Evolutionary conservation across 1,284 basidiomycete genomes (phyloP).

Genomic region (Blastosporella zonata): DNA sequence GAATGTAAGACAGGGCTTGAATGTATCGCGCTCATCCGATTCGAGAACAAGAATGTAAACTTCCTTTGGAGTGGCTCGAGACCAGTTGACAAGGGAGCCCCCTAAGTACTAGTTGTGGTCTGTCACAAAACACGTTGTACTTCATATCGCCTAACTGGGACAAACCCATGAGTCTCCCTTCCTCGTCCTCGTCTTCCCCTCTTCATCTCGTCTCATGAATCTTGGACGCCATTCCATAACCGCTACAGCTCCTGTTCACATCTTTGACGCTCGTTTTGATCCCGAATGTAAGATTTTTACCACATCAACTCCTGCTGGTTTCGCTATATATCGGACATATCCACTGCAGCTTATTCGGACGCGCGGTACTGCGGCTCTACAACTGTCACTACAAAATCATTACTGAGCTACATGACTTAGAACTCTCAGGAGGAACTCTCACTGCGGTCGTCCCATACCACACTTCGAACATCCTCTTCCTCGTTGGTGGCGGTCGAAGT

Average conservation of each 20-base stretch:
- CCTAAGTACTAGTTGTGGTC: no score
- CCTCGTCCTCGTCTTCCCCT: conserved; percentile 15
- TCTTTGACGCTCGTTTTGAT: conserved; percentile 78
- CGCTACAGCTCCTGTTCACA: conserved; percentile 72
- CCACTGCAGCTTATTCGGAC: conserved; percentile 79
- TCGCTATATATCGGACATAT: conserved; percentile 80
- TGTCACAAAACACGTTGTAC: conserved; percentile 9
- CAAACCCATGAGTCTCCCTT: conserved; percentile 18
- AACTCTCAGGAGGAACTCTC: conserved; percentile 79
- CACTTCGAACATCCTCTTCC: conserved; percentile 81
- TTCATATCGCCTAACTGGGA: conserved; percentile 18
- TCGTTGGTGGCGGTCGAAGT: conserved; percentile 86
- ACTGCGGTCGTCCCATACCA: conserved; percentile 77
- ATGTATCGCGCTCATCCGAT: not conserved
- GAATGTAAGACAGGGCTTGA: not conserved
- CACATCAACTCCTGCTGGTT: conserved; percentile 78
- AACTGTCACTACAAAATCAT: not conserved
- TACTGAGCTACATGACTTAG: conserved; percentile 35
- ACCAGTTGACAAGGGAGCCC: not conserved
- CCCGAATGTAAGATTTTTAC: conserved; percentile 80
- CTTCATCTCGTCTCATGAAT: conserved; percentile 62
- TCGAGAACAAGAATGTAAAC: not conserved
- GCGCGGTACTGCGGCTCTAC: conserved; percentile 54
- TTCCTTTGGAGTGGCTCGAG: not conserved
- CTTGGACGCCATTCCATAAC: conserved; percentile 85